Conservation (phyloP, 2,329 filamentous ascomycete genomes). For the Eutypa lata region DNA sequence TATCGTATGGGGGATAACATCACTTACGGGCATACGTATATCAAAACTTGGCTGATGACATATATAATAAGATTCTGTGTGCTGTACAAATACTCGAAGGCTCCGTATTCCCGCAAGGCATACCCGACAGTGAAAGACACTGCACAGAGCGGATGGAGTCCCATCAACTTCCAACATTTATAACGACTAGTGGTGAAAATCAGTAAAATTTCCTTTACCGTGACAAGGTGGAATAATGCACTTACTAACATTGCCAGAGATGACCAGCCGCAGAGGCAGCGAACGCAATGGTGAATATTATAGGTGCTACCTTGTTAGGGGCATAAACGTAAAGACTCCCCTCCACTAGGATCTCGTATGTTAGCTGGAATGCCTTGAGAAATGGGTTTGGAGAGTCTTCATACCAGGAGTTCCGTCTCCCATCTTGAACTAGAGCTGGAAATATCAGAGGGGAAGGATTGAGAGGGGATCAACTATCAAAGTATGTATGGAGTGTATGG, state of each 20-base stretch:
- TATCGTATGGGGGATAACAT: too few relatives aligned
- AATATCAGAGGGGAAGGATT: too few relatives aligned
- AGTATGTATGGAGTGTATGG: too few relatives aligned
- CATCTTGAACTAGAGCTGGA: too few relatives aligned
- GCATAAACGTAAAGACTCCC: conserved; percentile 44
- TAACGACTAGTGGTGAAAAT: conserved; percentile 39
- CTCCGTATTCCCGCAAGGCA: conserved; percentile 48
- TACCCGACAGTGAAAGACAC: conserved; percentile 52
- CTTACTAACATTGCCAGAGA: conserved; percentile 48
- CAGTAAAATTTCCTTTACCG: not conserved
- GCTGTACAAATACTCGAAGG: conserved; percentile 42
- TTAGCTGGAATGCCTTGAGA: too few relatives aligned
- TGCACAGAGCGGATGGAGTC: conserved; percentile 48
- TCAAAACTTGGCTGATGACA: conserved; percentile 39
- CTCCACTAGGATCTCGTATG: not conserved
- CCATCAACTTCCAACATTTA: conserved; percentile 48
- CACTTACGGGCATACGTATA: conserved; percentile 36
- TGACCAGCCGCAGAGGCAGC: conserved; percentile 44
- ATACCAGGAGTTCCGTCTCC: too few relatives aligned
- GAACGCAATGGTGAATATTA: conserved; percentile 49
- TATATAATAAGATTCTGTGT: conserved; percentile 23
- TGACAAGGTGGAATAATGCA: not conserved
- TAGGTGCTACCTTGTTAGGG: conserved; percentile 52
- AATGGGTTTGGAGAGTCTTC: too few relatives aligned
- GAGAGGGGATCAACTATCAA: too few relatives aligned